Evolutionary conservation across 306 rosid genomes (phyloP).

Genomic region (Dicorynia guianensis): DNA sequence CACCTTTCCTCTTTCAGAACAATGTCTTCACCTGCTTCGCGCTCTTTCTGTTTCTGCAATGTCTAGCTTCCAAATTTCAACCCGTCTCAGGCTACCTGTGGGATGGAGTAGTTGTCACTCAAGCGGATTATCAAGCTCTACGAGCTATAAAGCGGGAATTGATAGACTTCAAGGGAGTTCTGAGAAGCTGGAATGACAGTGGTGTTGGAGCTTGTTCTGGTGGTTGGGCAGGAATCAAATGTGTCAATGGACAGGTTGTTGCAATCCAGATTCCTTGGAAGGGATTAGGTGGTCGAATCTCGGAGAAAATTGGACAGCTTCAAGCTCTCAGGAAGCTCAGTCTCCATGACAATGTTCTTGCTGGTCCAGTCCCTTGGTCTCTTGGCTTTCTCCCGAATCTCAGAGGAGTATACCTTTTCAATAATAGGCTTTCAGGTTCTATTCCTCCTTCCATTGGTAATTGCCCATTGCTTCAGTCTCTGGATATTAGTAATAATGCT

Average conservation of each 20-base stretch:
- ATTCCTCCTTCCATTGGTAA: constrained; percentile 81
- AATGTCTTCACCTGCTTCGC: constrained; percentile 27
- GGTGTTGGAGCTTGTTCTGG: constrained; percentile 88
- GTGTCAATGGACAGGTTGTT: constrained; percentile 85
- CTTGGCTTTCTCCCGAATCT: constrained; percentile 78
- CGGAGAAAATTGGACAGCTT: constrained; percentile 79
- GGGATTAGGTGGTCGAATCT: constrained; percentile 81
- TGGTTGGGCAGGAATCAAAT: constrained; percentile 89
- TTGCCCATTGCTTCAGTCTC: constrained; percentile 75
- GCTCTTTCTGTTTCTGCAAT: constrained; percentile 46
- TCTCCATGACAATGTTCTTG: constrained; percentile 74
- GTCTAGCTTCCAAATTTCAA: constrained; percentile 28
- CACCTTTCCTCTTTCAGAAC: background rate
- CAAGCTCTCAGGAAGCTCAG: constrained; percentile 78
- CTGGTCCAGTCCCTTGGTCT: constrained; percentile 70
- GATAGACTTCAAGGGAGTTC: constrained; percentile 63
- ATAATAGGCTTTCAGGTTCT: constrained; percentile 84
- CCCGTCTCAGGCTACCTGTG: constrained; percentile 55
- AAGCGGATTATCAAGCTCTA: constrained; percentile 69
- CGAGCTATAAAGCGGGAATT: constrained; percentile 72
- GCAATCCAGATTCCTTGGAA: constrained; percentile 96
- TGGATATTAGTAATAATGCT: constrained; percentile 80
- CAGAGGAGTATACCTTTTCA: constrained; percentile 93
- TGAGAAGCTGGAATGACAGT: constrained; percentile 87
- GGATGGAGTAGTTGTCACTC: constrained; percentile 72